phyloP scores from a whole-genome alignment of 331 rosid genomes.

The Ulmus americana region DNA sequence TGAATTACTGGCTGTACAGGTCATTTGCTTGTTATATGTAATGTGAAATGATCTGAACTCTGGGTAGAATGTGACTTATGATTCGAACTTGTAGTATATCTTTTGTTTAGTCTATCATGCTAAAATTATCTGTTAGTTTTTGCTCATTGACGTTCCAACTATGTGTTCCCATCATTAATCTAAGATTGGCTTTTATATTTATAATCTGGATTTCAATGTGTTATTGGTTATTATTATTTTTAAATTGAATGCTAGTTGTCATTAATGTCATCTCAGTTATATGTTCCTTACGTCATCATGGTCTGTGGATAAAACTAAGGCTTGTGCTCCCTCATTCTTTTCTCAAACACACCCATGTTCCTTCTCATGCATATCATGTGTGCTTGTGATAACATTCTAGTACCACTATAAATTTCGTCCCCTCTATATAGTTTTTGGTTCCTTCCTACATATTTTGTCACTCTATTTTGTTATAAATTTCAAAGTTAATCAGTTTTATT shows the following conservation, averaged over 20 bases:
- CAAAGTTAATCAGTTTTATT: constrained; percentile 17
- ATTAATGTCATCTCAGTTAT: not conserved
- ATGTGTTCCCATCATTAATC: not conserved
- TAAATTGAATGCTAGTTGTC: not conserved
- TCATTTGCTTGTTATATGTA: too few relatives aligned
- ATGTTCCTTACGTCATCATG: not conserved
- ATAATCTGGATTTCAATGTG: not conserved
- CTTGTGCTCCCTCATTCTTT: not conserved
- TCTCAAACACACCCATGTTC: not conserved
- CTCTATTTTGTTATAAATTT: not conserved
- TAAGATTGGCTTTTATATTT: not conserved
- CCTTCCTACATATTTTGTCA: not conserved
- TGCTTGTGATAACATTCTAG: not conserved
- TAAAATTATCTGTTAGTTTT: not conserved
- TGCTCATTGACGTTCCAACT: not conserved
- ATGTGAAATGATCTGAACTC: too few relatives aligned
- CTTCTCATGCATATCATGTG: not conserved
- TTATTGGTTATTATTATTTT: not conserved
- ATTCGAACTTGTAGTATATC: too few relatives aligned
- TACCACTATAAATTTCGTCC: not conserved
- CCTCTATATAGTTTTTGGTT: not conserved
- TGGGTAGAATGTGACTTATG: too few relatives aligned
- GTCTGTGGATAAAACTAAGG: not conserved
- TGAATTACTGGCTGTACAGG: too few relatives aligned
- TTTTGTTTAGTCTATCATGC: too few relatives aligned